phyloP scores from a whole-genome alignment of 495 filamentous ascomycete genomes.

The Aspergillus saccharolyticus region DNA sequence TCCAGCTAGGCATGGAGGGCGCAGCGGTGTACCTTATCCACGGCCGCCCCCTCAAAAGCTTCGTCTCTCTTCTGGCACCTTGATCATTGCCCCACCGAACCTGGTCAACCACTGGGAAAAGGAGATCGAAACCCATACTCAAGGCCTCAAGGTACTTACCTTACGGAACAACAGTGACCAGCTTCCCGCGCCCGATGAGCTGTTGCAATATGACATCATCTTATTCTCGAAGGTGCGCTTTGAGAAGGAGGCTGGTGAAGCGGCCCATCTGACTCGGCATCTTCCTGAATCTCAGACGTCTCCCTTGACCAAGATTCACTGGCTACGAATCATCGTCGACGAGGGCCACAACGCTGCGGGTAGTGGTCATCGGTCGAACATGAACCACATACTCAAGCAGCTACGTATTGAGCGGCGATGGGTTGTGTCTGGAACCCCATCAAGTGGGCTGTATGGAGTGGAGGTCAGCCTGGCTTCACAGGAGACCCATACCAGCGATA shows the following conservation, averaged over 20 bases:
- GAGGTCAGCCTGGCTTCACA: slow-evolving; percentile 55
- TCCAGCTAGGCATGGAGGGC: slow-evolving; percentile 40
- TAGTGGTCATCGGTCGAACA: slow-evolving; percentile 53
- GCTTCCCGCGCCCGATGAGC: slow-evolving; percentile 54
- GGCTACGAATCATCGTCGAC: slow-evolving; percentile 83
- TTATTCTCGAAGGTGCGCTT: slow-evolving; percentile 73
- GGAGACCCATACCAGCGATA: slow-evolving; percentile 38
- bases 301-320: slow-evolving; percentile 66
- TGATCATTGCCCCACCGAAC: slow-evolving; percentile 51
- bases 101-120: slow-evolving; percentile 52
- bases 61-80: slow-evolving; percentile 59
- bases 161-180: slow-evolving; percentile 44
- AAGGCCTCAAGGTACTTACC: slow-evolving; percentile 58
- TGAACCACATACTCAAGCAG: slow-evolving; percentile 60
- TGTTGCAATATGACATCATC: slow-evolving; percentile 71
- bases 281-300: slow-evolving; percentile 40
- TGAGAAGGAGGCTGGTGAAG: slow-evolving; percentile 51
- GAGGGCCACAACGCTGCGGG: slow-evolving; percentile 81
- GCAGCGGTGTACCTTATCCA: slow-evolving; percentile 36
- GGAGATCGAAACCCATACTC: slow-evolving; percentile 64
- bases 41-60: slow-evolving; percentile 45
- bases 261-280: slow-evolving; percentile 27
- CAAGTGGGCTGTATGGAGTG: slow-evolving; percentile 72
- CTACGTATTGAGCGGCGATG: slow-evolving; percentile 72
- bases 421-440: slow-evolving; percentile 90